These are phyloP conservation scores for Ustulina deusta DNA, from an alignment of 2,329 filamentous ascomycete species.

Conservation along the genomic window DNA sequence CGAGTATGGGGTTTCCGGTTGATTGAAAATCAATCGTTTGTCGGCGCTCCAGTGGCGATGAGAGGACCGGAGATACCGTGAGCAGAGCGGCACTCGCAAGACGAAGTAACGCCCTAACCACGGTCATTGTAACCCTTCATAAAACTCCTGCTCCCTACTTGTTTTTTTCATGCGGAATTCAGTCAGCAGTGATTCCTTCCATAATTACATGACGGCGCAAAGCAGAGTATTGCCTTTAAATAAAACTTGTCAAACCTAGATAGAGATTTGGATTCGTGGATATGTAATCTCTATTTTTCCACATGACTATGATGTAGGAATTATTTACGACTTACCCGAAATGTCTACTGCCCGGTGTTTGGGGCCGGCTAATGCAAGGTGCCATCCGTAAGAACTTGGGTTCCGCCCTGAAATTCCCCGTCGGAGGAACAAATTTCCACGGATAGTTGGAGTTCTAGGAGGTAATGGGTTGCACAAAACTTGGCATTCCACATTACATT, in stretches of 20 bases:
- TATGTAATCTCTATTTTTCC: constrained; percentile 2
- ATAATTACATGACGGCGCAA: background rate
- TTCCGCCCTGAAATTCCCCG: constrained; percentile 22
- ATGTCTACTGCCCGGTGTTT: background rate
- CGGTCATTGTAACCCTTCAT: background rate
- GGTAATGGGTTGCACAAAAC: background rate
- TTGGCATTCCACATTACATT: constrained; percentile 1
- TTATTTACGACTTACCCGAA: constrained; percentile 20
- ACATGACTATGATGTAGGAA: background rate
- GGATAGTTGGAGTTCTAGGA: constrained; percentile 46
- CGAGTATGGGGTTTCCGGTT: constrained; percentile 54
- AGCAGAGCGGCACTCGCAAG: constrained; percentile 15
- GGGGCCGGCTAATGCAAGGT: background rate
- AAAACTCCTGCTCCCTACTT: background rate
- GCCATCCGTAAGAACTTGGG: background rate
- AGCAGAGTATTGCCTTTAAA: background rate
- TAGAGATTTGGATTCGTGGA: constrained; percentile 22
- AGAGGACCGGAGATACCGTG: background rate
- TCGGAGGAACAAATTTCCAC: constrained; percentile 34
- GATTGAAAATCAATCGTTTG: constrained; percentile 44
- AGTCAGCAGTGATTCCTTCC: background rate
- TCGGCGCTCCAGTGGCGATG: constrained; percentile 25
- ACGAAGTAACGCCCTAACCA: constrained; percentile 4
- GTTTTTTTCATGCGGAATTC: background rate
- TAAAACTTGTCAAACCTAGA: background rate